A percentile compares a stretch with the other conserved stretches of the same genome.
Conservation (phyloP, 2,329 filamentous ascomycete genomes). For the Beauveria sp. region DNA sequence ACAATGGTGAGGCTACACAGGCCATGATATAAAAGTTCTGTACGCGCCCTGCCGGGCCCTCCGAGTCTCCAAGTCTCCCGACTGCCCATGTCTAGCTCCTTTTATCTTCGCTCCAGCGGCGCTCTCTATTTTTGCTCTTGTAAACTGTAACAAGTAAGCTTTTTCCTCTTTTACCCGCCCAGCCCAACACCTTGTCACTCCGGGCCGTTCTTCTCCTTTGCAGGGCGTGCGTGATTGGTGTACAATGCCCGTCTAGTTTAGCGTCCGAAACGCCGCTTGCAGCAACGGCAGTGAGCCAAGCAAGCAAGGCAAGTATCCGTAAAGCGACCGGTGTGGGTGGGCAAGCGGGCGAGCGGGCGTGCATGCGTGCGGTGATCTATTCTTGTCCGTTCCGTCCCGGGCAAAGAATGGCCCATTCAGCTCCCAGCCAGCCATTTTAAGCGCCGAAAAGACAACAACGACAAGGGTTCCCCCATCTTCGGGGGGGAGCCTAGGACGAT, state of each 20-base stretch:
- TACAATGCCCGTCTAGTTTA: neutral
- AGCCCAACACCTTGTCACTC: neutral
- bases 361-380: neutral
- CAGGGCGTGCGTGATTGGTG: too few relatives aligned
- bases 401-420: neutral
- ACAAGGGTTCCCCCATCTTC: too few relatives aligned
- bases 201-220: neutral
- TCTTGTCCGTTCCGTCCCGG: neutral
- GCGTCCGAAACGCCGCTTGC: neutral
- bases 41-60: neutral
- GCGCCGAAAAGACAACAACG: neutral
- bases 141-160: too few relatives aligned
- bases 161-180: neutral
- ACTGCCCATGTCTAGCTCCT: neutral
- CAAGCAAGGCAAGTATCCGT: neutral
- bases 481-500: neutral
- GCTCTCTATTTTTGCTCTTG: neutral
- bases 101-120: neutral
- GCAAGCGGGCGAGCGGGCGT: neutral
- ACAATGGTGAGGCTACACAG: neutral
- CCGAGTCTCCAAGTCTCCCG: neutral
- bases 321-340: neutral
- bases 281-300: neutral
- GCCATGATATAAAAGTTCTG: constrained; percentile 1
- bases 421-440: neutral